Conservation (phyloP, 2,329 filamentous ascomycete species). For the Fusarium agapanthi region DNA sequence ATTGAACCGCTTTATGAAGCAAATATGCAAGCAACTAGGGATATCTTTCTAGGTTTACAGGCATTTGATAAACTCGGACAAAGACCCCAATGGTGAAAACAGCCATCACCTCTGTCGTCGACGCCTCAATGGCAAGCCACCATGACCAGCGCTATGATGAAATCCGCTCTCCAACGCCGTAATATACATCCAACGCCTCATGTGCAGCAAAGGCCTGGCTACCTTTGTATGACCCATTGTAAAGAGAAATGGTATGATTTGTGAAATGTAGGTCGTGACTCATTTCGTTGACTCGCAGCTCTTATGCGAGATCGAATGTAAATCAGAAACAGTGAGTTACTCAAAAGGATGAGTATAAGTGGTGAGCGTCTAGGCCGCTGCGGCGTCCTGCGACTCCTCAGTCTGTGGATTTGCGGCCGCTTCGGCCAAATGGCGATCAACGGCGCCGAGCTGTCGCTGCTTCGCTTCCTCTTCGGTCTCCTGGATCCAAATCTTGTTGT, state of each 20-base stretch:
- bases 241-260: not conserved
- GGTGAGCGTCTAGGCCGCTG: not conserved
- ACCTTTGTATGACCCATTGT: not conserved
- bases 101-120: not conserved
- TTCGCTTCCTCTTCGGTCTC: constrained; percentile 43
- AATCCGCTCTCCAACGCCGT: constrained; percentile 23
- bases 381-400: not conserved
- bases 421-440: constrained; percentile 41
- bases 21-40: not conserved
- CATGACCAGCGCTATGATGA: constrained; percentile 1
- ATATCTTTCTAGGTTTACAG: constrained; percentile 12
- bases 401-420: constrained; percentile 23
- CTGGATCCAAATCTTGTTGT: constrained; percentile 68
- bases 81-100: constrained; percentile 14
- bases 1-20: not conserved
- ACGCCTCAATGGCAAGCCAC: constrained; percentile 8
- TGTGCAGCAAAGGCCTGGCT: not conserved
- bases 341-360: not conserved
- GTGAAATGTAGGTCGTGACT: constrained; percentile 9
- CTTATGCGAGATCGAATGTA: not conserved
- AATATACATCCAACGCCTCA: constrained; percentile 26
- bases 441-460: constrained; percentile 36
- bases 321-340: not conserved
- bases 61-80: not conserved
- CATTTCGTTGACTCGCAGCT: constrained; percentile 6